phyloP scores from a whole-genome alignment of 306 rosid genomes.

The Ochetophila trinervis region DNA sequence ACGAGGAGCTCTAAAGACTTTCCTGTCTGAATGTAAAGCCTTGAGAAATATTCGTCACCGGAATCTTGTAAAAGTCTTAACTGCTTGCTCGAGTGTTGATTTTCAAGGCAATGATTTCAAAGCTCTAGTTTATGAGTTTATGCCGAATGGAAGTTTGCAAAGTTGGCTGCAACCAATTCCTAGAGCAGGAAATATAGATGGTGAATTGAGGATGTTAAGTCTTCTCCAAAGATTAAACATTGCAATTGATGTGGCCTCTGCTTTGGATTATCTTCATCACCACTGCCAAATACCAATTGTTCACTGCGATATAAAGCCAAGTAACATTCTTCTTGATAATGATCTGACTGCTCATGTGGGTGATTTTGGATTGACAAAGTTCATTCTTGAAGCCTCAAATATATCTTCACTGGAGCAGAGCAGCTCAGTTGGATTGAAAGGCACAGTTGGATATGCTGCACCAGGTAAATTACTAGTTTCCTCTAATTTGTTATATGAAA shows the following conservation, averaged over 20 bases:
- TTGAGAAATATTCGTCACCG: conserved; percentile 17
- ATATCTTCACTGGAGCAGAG: not conserved
- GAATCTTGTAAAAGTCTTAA: conserved; percentile 13
- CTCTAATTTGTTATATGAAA: not conserved
- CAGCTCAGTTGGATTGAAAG: not conserved
- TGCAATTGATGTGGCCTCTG: not conserved
- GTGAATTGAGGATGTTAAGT: not conserved
- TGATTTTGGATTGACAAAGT: not conserved
- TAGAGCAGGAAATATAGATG: not conserved
- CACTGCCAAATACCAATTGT: not conserved
- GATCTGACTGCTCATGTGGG: not conserved
- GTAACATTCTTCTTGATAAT: not conserved
- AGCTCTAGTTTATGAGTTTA: not conserved
- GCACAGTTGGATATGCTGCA: not conserved
- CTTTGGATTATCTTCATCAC: not conserved
- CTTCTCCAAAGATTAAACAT: conserved; percentile 17
- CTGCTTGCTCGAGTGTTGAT: not conserved
- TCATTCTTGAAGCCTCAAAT: not conserved
- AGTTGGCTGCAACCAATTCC: not conserved
- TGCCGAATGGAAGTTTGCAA: not conserved
- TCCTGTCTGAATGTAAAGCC: conserved; percentile 24
- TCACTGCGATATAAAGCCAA: not conserved
- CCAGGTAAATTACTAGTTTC: not conserved
- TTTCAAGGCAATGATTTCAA: conserved; percentile 3
- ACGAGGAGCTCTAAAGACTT: conserved; percentile 17